Percentiles rank a stretch among this genome's conserved stretches.
phyloP scores from a whole-genome alignment of 305 asterid genomes.

The Stenogyne calaminthoides region DNA sequence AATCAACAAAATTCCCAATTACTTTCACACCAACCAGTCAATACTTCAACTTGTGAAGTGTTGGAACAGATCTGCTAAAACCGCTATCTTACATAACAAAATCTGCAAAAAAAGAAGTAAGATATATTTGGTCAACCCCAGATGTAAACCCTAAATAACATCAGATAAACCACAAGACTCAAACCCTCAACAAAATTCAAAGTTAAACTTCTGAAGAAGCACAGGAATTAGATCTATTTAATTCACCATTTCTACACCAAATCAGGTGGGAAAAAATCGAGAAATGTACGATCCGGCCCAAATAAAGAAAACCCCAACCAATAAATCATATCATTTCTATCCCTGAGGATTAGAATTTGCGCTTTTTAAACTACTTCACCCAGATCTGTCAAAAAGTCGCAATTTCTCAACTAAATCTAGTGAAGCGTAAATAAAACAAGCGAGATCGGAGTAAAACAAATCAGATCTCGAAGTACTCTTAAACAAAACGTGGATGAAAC shows the following conservation, averaged over 20 bases:
- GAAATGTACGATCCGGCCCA: not conserved
- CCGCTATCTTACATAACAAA: constrained; percentile 24
- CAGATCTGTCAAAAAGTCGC: constrained; percentile 11
- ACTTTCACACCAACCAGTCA: not conserved
- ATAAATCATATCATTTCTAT: not conserved
- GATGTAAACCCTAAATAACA: constrained; percentile 22
- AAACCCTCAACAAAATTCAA: not conserved
- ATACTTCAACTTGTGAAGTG: constrained; percentile 17
- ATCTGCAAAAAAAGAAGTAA: constrained; percentile 41
- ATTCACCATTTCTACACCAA: not conserved
- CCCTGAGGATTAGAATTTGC: not conserved
- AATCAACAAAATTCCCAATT: not conserved
- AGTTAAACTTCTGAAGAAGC: not conserved
- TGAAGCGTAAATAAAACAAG: not conserved
- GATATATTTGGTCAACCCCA: constrained; percentile 26
- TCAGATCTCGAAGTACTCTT: not conserved
- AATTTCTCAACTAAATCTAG: constrained; percentile 10
- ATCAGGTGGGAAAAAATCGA: not conserved
- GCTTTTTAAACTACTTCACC: not conserved
- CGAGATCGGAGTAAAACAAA: not conserved
- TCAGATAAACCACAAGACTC: constrained; percentile 3
- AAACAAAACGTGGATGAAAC: not conserved
- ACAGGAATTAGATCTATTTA: constrained; percentile 3
- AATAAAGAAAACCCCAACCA: not conserved
- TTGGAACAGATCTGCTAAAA: constrained; percentile 28